Evolutionary conservation across 2,329 filamentous ascomycete genomes (phyloP).

Genomic region (Fusarium anthophilum): DNA sequence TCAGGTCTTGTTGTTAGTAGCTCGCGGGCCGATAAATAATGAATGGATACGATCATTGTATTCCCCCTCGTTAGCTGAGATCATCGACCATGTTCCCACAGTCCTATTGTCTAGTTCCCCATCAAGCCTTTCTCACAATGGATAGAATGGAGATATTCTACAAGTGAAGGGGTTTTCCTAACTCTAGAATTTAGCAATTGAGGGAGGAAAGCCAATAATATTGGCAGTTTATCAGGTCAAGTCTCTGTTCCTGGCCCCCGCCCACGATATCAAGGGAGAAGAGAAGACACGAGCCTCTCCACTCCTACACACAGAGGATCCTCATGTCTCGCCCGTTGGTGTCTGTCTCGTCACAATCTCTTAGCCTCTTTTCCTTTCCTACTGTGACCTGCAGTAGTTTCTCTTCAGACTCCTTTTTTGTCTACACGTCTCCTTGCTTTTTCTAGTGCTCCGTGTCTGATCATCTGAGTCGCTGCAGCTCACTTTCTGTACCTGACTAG

Average conservation of each 20-base stretch:
- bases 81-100: conserved; percentile 18
- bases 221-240: conserved; percentile 32
- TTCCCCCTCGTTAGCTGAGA: conserved; percentile 8
- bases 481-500: conserved; percentile 25
- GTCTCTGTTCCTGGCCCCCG: not conserved
- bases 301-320: not conserved
- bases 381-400: conserved; percentile 2
- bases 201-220: conserved; percentile 37
- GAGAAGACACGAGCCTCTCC: not conserved
- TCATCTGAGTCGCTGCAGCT: conserved; percentile 30
- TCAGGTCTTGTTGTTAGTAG: conserved; percentile 7
- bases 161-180: conserved; percentile 1
- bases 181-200: not conserved
- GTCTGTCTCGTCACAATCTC: conserved; percentile 29
- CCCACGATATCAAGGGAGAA: conserved; percentile 23
- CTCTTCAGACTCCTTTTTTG: conserved; percentile 19
- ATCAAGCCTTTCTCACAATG: conserved; percentile 5
- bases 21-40: conserved; percentile 26
- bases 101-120: conserved; percentile 15
- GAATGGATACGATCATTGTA: conserved; percentile 16
- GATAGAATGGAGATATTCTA: conserved; percentile 11
- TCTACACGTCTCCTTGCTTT: conserved; percentile 12
- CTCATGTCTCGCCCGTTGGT: conserved; percentile 29
- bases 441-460: conserved; percentile 14
- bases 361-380: not conserved